Evolutionary conservation across 495 filamentous ascomycete genomes (phyloP), one percentile per base, ranked within the genome.

Genomic region (Letharia lupina): DNA sequence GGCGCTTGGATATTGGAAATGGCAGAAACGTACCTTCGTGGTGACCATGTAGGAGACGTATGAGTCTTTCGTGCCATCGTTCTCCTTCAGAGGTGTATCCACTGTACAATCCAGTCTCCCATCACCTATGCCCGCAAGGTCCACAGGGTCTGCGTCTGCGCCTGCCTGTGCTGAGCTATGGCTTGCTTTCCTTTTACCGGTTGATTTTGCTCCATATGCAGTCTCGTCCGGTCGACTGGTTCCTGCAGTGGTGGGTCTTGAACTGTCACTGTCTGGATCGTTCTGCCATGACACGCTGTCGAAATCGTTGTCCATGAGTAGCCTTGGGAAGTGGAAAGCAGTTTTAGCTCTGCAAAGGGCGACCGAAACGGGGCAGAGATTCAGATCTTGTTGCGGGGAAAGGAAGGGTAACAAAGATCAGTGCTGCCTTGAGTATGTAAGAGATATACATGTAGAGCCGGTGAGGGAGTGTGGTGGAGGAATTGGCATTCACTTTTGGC

Each of bases 1-100:
- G 23, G 35, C 31, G 42, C 44, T 18, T 31, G 20, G 50, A 33
- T 15, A 2, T 52, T n/a, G 33, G 28, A 28, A 4, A 42, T 41
- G 23, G 42, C 33, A 62, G 52, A 58, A 23, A 80, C 86, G 52
- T 79, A 96, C 94, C 77, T 90, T 81, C 37, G 95, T 96, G 56
- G 91, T 92, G 66, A 98, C 91, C 37, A 92, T 78, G 77, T 98
- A 98, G 11, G 93, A 97, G 60, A 98, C 87, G 79, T 93, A 98
- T 60, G 91, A 89, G 78, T 98, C 93, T 76, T 96, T 97, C 61
- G 92, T 95, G n/a, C 95, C 93, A 72, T 97, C 91, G 70, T 90
- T 91, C 77, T 96, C 94, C 74, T 96, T 97, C 70, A 91, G 81
- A 23, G 94, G 92, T 52, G 85, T 81, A 57, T 85, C 83, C 35